phyloP scores from a whole-genome alignment of 192 early-diverging fungal genomes.

The Linnemannia zychae region DNA sequence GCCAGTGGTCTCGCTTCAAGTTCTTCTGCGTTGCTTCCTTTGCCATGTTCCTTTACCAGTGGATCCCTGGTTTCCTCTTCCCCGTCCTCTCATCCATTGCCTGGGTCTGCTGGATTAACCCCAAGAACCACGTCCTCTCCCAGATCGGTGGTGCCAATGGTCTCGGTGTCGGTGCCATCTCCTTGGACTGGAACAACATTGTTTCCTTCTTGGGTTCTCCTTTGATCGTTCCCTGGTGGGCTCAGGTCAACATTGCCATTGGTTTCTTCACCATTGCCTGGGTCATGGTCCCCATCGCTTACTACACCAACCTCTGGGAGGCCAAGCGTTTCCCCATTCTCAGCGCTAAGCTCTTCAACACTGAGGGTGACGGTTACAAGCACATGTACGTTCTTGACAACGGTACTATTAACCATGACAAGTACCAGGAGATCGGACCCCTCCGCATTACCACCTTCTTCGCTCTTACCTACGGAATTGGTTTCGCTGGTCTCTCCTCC shows the following conservation, averaged over 20 bases:
- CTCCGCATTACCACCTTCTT: conserved; percentile 65
- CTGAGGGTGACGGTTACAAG: conserved; percentile 41
- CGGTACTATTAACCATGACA: conserved; percentile 55
- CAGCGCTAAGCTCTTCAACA: conserved; percentile 49
- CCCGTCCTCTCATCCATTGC: conserved; percentile 49
- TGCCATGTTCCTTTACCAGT: conserved; percentile 64
- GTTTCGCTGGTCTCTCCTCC: conserved; percentile 68
- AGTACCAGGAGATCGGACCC: conserved; percentile 63
- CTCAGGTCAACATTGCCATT: conserved; percentile 73
- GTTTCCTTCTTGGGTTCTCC: conserved; percentile 54
- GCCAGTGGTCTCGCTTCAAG: conserved; percentile 48
- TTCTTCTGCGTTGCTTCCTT: conserved; percentile 63
- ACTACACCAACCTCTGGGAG: conserved; percentile 73
- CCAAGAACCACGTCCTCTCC: conserved; percentile 32
- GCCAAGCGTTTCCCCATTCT: conserved; percentile 58
- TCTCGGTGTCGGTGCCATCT: conserved; percentile 76
- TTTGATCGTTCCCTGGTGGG: conserved; percentile 63
- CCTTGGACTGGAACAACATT: conserved; percentile 77
- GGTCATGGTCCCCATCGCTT: conserved; percentile 77
- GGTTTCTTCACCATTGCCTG: conserved; percentile 75
- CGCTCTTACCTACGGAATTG: conserved; percentile 63
- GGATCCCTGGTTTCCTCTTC: conserved; percentile 63
- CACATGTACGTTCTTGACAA: conserved; percentile 21
- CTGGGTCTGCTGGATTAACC: conserved; percentile 47
- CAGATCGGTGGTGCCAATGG: conserved; percentile 69